Percentiles rank a stretch among this genome's conserved stretches.
These are phyloP conservation scores for Pseudocercospora musae DNA, from an alignment of 2,329 filamentous ascomycete species.

Conservation along the genomic window DNA sequence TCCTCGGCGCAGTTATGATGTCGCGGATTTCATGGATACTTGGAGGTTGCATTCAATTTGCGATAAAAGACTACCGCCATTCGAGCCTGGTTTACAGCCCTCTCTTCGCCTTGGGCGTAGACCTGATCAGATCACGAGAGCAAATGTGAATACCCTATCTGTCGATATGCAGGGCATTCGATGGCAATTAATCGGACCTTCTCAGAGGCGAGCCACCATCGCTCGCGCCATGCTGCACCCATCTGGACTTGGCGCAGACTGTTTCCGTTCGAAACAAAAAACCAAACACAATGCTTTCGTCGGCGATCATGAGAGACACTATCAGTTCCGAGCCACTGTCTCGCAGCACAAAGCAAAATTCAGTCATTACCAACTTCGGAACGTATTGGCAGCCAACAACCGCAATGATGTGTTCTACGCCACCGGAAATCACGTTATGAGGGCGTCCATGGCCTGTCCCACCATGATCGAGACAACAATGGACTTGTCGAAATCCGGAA, in stretches of 20 bases:
- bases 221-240: slow-evolving; percentile 33
- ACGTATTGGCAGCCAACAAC: slow-evolving; percentile 53
- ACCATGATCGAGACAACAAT: slow-evolving; percentile 43
- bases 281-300: not conserved
- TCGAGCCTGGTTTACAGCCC: slow-evolving; percentile 21
- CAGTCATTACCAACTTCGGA: slow-evolving; percentile 59
- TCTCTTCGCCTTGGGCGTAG: slow-evolving; percentile 17
- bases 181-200: slow-evolving; percentile 33
- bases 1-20: slow-evolving; percentile 29
- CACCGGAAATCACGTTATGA: slow-evolving; percentile 46
- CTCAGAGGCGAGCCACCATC: slow-evolving; percentile 26
- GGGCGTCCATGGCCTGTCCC: slow-evolving; percentile 48
- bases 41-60: slow-evolving; percentile 29
- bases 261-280: not conserved
- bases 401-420: slow-evolving; percentile 57
- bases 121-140: slow-evolving; percentile 17
- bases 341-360: slow-evolving; percentile 49
- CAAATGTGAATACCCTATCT: slow-evolving; percentile 13
- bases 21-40: slow-evolving; percentile 31
- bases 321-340: slow-evolving; percentile 32
- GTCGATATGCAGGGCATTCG: slow-evolving; percentile 38
- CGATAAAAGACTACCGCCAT: slow-evolving; percentile 20
- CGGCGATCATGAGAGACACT: slow-evolving; percentile 20
- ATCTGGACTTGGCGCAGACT: slow-evolving; percentile 6
- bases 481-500: slow-evolving; percentile 41